Evolutionary conservation across 2,329 filamentous ascomycete species (phyloP), one percentile per base, ranked within the genome.

Genomic region (Chaetomiaceae sp.): DNA sequence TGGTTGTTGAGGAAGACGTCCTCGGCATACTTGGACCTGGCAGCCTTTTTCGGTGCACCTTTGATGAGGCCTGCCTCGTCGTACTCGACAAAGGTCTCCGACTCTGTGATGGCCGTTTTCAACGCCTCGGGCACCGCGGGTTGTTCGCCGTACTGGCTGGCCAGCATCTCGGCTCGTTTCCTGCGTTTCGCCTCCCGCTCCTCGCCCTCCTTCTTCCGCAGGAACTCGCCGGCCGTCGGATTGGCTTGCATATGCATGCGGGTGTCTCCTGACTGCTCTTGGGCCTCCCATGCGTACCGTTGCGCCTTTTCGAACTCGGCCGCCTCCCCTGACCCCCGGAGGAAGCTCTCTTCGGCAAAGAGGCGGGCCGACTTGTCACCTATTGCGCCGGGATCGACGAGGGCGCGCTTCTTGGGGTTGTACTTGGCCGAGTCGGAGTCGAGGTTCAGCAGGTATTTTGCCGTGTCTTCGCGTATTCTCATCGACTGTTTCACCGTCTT

Each of bases 391-490:
- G 82, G 83, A 64, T 95, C 89, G 19, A 95, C 86, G 77, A 99
- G 89, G 8, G 87, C 86, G 61, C 93, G 81, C 12, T 91, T 96
- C 67, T 99, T 99, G 0, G 93, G 93, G 64, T 99, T 92, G 70
- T 99, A 99, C 68, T 95, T 95, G 2, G 95, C 93, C 1, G 91
- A 96, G 63, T 99, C 93, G 3, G 96, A 77, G 65, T 99, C 93
- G 23, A 99, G 80, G 65, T 97, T 97, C 8, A 96, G 74, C 3
- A 99, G 76, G 66, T 99, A 99, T 64, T 96, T 97, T 19, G 93
- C 93, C 0, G 93, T 99, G 67, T 99, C 93, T 71, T 99, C 93
- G 67, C 93, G 82, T 66, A 99, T 83, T 56, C 93, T 83, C 51
- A 99, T 76, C 12, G 60, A 61, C 65, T 97, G 95, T 52, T 90